Base-by-base conservation (phyloP, 345 rosid genomes). In the Sonneratia alba region DNA sequence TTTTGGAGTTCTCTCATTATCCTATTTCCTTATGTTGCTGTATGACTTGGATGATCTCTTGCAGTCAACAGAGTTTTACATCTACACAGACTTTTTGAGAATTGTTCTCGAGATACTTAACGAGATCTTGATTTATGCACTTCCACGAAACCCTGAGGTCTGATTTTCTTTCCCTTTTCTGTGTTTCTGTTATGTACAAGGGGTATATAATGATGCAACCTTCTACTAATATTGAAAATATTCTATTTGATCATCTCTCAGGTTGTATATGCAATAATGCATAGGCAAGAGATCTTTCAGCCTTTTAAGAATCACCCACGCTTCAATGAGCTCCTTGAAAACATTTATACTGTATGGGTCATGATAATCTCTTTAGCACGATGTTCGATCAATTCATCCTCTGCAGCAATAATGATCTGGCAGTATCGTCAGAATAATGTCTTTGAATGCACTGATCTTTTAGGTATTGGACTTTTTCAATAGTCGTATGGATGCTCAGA, bases 221-320 rank as follows among this genome's bases (percentile, higher is more conserved):
- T 27, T 32, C 38, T 2, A 16, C 16, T 62, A 32, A 62, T 32
- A 24, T 62, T 9, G 69, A 8, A 32, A 53, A 75, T 67, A 68
- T 53, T 24, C 53, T 71, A 37, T 48, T 75, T 40, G 9, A 5
- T 34, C 19, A 69, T 22, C 77, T 64, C 37, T 15, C 70, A 92
- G 99, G 87, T 95, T 79, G 89, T 95, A 22, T 95, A 95, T 81
- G 97, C 98, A 59, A 81, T 91, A 71, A 86, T 95, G 96, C 98
- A 96, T 80, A 81, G 99, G 81, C 96, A 96, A 82, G 98, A 96
- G 83, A 92, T 96, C 73, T 96, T 96, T 68, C 86, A 83, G 80
- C 98, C 98, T 68, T 96, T 92, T 79, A 87, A 84, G 82, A 85
- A 82, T 76, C 97, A 92, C 82, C 96, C 97, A 22, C 89, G 91